Evolutionary conservation across 345 rosid genomes (phyloP).

Genomic region (Ceriops tagal): DNA sequence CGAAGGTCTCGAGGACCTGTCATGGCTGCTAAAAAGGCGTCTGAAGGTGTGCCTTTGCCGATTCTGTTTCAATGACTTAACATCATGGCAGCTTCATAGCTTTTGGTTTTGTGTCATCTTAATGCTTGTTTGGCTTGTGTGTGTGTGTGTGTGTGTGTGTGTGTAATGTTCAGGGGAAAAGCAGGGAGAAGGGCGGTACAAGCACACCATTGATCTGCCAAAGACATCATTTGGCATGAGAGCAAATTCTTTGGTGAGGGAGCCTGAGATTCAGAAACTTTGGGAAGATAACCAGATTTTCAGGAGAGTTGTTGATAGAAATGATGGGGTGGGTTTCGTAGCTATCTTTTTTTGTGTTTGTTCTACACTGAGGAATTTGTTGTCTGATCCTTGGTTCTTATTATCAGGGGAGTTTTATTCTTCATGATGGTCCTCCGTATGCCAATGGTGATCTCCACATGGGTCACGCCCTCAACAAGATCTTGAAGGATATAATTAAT

Average conservation of each 20-base stretch:
- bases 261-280: constrained; percentile 85
- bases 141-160: constrained; percentile 12
- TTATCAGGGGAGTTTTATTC: constrained; percentile 71
- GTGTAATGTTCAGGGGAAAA: constrained; percentile 52
- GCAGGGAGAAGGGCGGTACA: constrained; percentile 85
- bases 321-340: constrained; percentile 62
- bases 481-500: constrained; percentile 89
- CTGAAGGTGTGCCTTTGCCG: constrained; percentile 48
- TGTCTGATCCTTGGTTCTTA: constrained; percentile 27
- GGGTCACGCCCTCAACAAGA: constrained; percentile 97
- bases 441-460: constrained; percentile 92
- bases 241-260: constrained; percentile 78
- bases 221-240: constrained; percentile 87
- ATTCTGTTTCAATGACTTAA: background rate
- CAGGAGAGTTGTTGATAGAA: constrained; percentile 63
- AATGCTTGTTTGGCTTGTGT: constrained; percentile 13
- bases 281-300: constrained; percentile 90
- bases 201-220: constrained; percentile 85
- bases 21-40: constrained; percentile 83
- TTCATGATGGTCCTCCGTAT: constrained; percentile 98
- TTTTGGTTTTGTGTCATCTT: background rate
- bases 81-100: background rate
- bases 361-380: constrained; percentile 19
- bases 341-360: constrained; percentile 9
- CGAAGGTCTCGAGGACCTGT: constrained; percentile 86